phyloP scores from a whole-genome alignment of 176 grass and related monocot species.

The Raddia guianensis region DNA sequence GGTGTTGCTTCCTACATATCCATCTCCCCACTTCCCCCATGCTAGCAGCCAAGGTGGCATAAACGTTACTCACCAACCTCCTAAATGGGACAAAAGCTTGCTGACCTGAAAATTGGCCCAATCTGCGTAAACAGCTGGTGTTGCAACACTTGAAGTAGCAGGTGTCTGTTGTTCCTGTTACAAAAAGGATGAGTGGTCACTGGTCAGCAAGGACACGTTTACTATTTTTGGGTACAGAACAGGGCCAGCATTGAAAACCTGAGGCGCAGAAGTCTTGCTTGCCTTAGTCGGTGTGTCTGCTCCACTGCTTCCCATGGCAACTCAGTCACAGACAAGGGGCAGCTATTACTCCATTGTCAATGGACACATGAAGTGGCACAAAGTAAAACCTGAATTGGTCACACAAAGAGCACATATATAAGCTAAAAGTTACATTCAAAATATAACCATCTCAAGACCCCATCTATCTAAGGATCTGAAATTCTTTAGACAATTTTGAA shows the following conservation, averaged over 20 bases:
- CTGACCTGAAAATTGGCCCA: constrained; percentile 88
- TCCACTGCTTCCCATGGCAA: constrained; percentile 77
- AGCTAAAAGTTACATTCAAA: constrained; percentile 31
- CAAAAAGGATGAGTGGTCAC: constrained; percentile 12
- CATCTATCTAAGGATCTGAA: constrained; percentile 18
- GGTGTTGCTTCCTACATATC: neutral
- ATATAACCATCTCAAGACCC: neutral
- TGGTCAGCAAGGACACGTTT: constrained; percentile 10
- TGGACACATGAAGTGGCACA: constrained; percentile 34
- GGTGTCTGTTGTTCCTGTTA: constrained; percentile 81
- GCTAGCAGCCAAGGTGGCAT: neutral
- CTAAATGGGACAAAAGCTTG: constrained; percentile 29
- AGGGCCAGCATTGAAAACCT: constrained; percentile 52
- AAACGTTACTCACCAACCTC: constrained; percentile 16
- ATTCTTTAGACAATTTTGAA: neutral
- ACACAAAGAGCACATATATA: constrained; percentile 10
- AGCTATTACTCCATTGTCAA: constrained; percentile 42
- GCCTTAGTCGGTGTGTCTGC: constrained; percentile 64
- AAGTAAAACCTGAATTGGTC: constrained; percentile 41
- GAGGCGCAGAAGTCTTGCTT: constrained; percentile 61
- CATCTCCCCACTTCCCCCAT: neutral
- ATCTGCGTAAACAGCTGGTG: constrained; percentile 71
- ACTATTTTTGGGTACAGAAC: constrained; percentile 1
- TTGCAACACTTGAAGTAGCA: constrained; percentile 49
- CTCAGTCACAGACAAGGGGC: constrained; percentile 22